Conservation (phyloP, 805 yeast genomes). For the Myxozyma sirexii region DNA sequence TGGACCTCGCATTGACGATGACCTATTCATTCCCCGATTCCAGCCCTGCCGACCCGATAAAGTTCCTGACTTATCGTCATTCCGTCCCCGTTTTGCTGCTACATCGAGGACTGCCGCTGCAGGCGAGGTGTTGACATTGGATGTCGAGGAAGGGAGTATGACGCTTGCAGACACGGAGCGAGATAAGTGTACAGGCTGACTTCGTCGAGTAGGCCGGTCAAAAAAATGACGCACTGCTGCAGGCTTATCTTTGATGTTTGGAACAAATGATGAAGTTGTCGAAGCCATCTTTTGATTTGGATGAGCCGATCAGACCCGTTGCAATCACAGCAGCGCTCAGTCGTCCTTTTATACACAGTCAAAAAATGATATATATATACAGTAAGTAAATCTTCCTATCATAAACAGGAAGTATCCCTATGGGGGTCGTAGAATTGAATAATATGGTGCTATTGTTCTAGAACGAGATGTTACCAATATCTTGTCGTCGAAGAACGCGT, state of each 20-base stretch:
- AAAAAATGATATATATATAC: too few species aligned
- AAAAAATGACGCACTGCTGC: constrained; percentile 30
- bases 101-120: not conserved
- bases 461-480: not conserved
- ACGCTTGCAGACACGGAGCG: constrained; percentile 4
- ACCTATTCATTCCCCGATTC: constrained; percentile 22
- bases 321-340: too few species aligned
- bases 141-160: not conserved
- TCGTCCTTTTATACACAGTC: too few species aligned
- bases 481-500: not conserved
- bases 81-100: not conserved
- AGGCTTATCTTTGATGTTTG: constrained; percentile 28
- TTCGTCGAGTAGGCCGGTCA: constrained; percentile 17
- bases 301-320: not conserved
- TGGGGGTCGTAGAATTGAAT: too few species aligned
- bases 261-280: constrained; percentile 16
- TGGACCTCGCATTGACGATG: constrained; percentile 32
- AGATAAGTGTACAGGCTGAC: constrained; percentile 14
- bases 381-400: too few species aligned
- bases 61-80: not conserved
- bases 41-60: not conserved
- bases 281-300: constrained; percentile 18
- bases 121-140: not conserved
- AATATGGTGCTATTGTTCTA: not conserved
- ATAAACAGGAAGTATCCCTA: too few species aligned